Base-by-base conservation (phyloP, 1,284 basidiomycete species). In the Ceratobasidium sp. region DNA sequence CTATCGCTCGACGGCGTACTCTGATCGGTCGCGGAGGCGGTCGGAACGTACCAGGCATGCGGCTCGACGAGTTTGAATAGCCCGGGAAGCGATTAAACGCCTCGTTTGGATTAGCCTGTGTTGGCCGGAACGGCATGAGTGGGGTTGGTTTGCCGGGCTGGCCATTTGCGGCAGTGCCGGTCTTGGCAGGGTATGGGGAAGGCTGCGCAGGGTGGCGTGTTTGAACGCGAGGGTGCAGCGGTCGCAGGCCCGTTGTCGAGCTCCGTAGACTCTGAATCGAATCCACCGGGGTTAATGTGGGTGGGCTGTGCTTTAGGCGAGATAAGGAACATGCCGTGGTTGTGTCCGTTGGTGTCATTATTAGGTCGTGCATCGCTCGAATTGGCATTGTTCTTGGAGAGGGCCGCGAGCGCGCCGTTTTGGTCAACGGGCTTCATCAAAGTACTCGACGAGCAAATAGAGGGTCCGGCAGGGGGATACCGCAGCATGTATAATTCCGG, bases 401-500 rank as follows among this genome's bases (percentile, higher is more conserved):
- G 2, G 87, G 85, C 73, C 84, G 87, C 60, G 13, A 78, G 60
- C 28, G 63, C 81, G 77, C 13, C 81, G 69, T 78, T 79, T 81
- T 26, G 82, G 79, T 67, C 81, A 76, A n/a, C 96, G 95, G 63
- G 91, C 90, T 79, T 95, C 92, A 83, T 96, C 95, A 81, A 96
- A 95, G 83, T 96, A 95, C 84, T 96, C 94, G 5, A 96, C 89
- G 33, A 96, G 90, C 0, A 93, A 94, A 82, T 96, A 95, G 9
- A 96, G 33, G 33, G 84, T 96, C 95, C 64, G 90, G 90, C 26
- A 96, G 89, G 79, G 93, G 90, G 56, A 92, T 86, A 13, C 94
- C 94, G 83, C 95, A 96, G 86, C 95, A 96, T 1, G 91, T 91
- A 85, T 95, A 96, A 83, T 96, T 92, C 78, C 93, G 91, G 85